Conservation (phyloP, 768 basidiomycete species). For the Lentinula raphanica region DNA sequence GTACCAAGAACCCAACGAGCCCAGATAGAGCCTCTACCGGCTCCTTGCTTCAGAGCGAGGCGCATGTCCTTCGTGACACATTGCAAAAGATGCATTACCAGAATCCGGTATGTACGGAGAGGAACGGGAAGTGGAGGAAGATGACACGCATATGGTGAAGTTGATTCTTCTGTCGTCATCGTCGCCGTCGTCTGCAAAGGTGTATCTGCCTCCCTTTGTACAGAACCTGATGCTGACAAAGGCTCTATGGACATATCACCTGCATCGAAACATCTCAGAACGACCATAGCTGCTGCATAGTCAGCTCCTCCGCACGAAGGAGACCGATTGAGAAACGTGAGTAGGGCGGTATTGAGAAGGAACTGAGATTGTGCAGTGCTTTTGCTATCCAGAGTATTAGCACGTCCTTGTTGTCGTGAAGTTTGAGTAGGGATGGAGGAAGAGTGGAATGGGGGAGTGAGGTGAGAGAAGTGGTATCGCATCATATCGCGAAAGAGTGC, state of each 20-base stretch:
- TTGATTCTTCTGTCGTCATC: not conserved
- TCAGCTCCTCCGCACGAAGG: not conserved
- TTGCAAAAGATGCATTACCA: not conserved
- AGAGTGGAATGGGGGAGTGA: not conserved
- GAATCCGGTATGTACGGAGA: not conserved
- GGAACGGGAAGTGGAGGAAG: not conserved
- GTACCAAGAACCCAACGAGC: not conserved
- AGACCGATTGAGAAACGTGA: not conserved
- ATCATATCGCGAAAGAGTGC: not conserved
- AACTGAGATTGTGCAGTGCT: not conserved
- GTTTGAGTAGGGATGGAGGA: not conserved
- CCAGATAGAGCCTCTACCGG: not conserved
- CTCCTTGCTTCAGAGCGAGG: not conserved
- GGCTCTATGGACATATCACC: not conserved
- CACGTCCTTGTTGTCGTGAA: not conserved
- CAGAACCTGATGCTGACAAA: not conserved
- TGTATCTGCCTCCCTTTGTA: not conserved
- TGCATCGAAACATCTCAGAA: not conserved
- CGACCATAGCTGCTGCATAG: not conserved
- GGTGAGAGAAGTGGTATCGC: not conserved
- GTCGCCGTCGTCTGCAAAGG: not conserved
- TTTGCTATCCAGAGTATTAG: not conserved
- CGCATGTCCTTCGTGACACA: not conserved
- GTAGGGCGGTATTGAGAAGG: constrained; percentile 1
- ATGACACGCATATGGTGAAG: not conserved